Evolutionary conservation across 1,284 basidiomycete genomes (phyloP), one percentile per base, ranked within the genome.

Genomic region (Macrocystidia cucumis): DNA sequence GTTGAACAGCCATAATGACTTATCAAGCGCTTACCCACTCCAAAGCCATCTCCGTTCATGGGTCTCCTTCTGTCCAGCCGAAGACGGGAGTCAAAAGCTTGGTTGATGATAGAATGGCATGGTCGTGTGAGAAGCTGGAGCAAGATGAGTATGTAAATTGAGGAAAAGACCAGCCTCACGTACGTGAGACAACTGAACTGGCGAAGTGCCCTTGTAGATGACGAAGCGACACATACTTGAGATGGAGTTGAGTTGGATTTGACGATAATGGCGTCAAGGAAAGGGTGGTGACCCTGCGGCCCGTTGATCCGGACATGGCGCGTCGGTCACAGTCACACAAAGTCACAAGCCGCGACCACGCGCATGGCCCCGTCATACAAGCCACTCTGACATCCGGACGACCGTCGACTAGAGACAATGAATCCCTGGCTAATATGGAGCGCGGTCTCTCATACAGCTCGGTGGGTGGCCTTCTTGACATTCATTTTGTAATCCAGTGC

Each of bases 21-120:
- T 6, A 29, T 19, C 14, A 27, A 19, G 32, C 56, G 74, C 87
- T 57, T 62, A 75, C 91, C 92, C 18, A 98, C 91, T 21, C 95
- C 95, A 54, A 98, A 98, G 0, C 95, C 95, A 56, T 98, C 95
- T 16, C 91, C 92, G 49, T 93, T 93, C 63, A 93, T 90, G 7
- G 91, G 90, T 39, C 88, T 63, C 40, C 83, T 69, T 44, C 65
- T 70, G 47, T 91, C 87, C 41, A 96, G 62, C 12, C 92, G 76
- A 20, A 96, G 66, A 13, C 91, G 74, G 23, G 88, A 91, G 62
- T 95, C 91, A 51, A 91, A 92, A 0, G 92, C 90, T 49, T 96
- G 91, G 56, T 93, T 93, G 55, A 91, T 91, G 63, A 98, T 97
- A 9, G 88, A 92, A 63, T 98, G 93, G 37, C 86, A 85, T 29